Conservation (phyloP, 2,329 filamentous ascomycete species). For the Alternaria metachromatica region DNA sequence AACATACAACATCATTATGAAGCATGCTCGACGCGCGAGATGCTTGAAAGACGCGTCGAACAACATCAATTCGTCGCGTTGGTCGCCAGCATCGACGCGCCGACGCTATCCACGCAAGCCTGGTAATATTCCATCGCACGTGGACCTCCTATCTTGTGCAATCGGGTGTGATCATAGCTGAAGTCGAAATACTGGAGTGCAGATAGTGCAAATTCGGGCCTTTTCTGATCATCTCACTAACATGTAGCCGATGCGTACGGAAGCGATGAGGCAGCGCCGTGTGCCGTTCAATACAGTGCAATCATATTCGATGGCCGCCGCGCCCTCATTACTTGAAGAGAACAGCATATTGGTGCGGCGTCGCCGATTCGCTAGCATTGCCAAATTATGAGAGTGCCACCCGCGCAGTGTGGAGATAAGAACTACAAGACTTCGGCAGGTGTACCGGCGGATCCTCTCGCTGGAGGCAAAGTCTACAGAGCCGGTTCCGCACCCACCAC, state of each 20-base stretch:
- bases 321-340: not conserved
- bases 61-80: not conserved
- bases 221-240: not conserved
- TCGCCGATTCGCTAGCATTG: conserved; percentile 1
- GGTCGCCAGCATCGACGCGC: not conserved
- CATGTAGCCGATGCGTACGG: not conserved
- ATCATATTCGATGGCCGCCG: not conserved
- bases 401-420: not conserved
- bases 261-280: not conserved
- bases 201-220: conserved; percentile 2
- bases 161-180: not conserved
- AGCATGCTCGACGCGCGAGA: not conserved
- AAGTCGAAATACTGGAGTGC: not conserved
- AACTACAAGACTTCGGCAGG: not conserved
- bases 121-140: conserved; percentile 6
- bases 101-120: conserved; percentile 4
- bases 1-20: not conserved
- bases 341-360: not conserved
- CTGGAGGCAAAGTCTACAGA: not conserved
- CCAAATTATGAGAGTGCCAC: not conserved
- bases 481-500: not conserved
- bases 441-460: not conserved
- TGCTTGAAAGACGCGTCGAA: not conserved
- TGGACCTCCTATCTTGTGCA: not conserved
- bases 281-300: not conserved